Evolutionary conservation across 169 alveolate genomes (phyloP).

Genomic region (Hepatocystis sp.): DNA sequence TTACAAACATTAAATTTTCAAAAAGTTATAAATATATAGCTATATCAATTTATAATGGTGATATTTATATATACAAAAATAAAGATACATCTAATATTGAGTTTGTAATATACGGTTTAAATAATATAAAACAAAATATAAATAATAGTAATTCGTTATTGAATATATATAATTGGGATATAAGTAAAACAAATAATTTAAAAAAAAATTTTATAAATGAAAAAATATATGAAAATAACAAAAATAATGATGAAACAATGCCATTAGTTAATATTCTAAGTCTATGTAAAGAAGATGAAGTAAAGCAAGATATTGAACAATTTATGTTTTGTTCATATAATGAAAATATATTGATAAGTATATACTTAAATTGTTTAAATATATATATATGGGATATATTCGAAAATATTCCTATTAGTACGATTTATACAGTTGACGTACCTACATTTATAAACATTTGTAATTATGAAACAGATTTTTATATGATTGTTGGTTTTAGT

Average conservation of each 20-base stretch:
- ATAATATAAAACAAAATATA: conserved; percentile 46
- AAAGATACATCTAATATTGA: conserved; percentile 37
- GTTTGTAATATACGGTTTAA: conserved; percentile 29
- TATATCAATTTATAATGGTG: conserved; percentile 55
- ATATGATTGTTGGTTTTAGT: conserved; percentile 36
- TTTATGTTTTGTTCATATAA: conserved; percentile 66
- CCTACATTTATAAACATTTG: conserved; percentile 64
- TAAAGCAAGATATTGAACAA: conserved; percentile 55
- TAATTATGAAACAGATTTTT: conserved; percentile 42
- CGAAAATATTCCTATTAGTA: conserved; percentile 40
- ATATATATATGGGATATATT: conserved; percentile 57
- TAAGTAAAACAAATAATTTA: neutral
- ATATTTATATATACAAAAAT: conserved; percentile 63
- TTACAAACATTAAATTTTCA: conserved; percentile 55
- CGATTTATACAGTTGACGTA: conserved; percentile 13
- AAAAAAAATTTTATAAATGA: conserved; percentile 22
- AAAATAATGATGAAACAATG: too few relatives aligned
- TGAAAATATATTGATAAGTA: conserved; percentile 48
- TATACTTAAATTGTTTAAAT: conserved; percentile 37
- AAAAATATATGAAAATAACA: too few relatives aligned
- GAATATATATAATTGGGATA: conserved; percentile 53
- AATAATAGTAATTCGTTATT: conserved; percentile 41
- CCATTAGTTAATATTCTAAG: conserved; percentile 41
- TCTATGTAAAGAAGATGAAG: conserved; percentile 13
- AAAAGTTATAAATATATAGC: conserved; percentile 34